These are phyloP conservation scores for Skeletonema grethae DNA, from an alignment of 108 stramenopile species.

Conservation along the genomic window DNA sequence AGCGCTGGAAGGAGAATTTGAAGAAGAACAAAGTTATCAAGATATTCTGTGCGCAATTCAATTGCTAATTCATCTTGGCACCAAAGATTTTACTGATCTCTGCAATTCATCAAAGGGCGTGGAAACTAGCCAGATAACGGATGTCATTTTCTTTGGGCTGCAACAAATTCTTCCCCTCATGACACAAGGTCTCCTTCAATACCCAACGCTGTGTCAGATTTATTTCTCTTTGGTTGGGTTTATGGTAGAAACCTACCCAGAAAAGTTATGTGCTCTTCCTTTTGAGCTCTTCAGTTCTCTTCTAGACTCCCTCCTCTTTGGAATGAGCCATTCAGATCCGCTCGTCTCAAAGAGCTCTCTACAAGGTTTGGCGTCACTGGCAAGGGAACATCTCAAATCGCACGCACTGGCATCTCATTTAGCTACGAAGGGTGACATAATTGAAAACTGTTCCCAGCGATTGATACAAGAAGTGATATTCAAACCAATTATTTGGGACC, in stretches of 20 bases:
- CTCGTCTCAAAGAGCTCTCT: constrained; percentile 74
- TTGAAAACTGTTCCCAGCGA: constrained; percentile 66
- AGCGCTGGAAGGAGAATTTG: constrained; percentile 49
- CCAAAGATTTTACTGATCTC: constrained; percentile 85
- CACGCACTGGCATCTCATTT: constrained; percentile 52
- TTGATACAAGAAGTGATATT: constrained; percentile 79
- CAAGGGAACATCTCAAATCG: constrained; percentile 59
- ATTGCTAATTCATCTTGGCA: constrained; percentile 79
- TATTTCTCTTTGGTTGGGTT: constrained; percentile 86
- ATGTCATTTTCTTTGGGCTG: constrained; percentile 86
- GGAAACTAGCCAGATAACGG: constrained; percentile 77
- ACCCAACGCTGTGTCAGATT: constrained; percentile 70
- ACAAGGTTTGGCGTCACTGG: constrained; percentile 72
- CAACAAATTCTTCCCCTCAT: constrained; percentile 87
- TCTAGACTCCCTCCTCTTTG: constrained; percentile 82
- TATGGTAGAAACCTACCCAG: constrained; percentile 89
- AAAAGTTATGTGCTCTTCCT: constrained; percentile 68
- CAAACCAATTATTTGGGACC: constrained; percentile 76
- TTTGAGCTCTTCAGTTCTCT: constrained; percentile 81
- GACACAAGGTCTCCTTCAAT: constrained; percentile 84
- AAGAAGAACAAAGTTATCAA: constrained; percentile 85
- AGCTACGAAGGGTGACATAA: constrained; percentile 45
- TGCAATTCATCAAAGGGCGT: constrained; percentile 51
- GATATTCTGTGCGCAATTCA: constrained; percentile 86
- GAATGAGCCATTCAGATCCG: constrained; percentile 78